Evolutionary conservation across 192 early-diverging fungal species (phyloP), one percentile per base, ranked within the genome.

Genomic region (Coemansia guatemalensis): DNA sequence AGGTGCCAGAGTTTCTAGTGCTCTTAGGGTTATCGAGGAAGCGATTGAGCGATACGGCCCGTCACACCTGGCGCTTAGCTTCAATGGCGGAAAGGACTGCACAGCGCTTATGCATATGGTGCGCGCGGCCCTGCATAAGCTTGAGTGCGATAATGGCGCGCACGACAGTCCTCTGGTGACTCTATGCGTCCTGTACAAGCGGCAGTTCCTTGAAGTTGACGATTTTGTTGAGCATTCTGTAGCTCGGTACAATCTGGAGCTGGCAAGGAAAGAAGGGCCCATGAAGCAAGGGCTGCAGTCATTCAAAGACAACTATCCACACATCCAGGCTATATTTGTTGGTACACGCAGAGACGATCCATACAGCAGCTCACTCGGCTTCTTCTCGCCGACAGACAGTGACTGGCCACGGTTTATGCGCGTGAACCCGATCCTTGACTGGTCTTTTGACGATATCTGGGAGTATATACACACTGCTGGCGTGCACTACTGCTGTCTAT

Each of bases 1-100:
- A 20, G 78, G 72, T 14, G 35, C 29, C 60, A 80, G 74, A 27
- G 68, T 80, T 20, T 61, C 72, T 1, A 54, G 35, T 1, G 71
- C 78, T 2, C 60, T 80, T 33, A 18, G 29, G 4, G 44, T 80
- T 33, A 80, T 86, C 23, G 75, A 85, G 39, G 52, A 83, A n/a
- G 68, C 83, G 48, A 59, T 80, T 14, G 68, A 75, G 26, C 67
- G 58, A 53, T 85, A 86, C 56, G 75, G 78, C 69, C 67, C 79
- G 20, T 72, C 84, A 0, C 77, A 81, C 6, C 53, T 96, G 11
- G 86, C 89, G 5, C 75, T 98, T 44, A 90, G 89, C 53, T 98
- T 97, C 64, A 98, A 98, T 68, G 96, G 96, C 8, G 96, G 96
- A 18, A 98, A 98, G 73, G 96, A 98, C 71, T 97, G 96, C 76